These are phyloP conservation scores for Cephalotrichum gorgonifer DNA, from an alignment of 2,329 filamentous ascomycete genomes.

Conservation along the genomic window DNA sequence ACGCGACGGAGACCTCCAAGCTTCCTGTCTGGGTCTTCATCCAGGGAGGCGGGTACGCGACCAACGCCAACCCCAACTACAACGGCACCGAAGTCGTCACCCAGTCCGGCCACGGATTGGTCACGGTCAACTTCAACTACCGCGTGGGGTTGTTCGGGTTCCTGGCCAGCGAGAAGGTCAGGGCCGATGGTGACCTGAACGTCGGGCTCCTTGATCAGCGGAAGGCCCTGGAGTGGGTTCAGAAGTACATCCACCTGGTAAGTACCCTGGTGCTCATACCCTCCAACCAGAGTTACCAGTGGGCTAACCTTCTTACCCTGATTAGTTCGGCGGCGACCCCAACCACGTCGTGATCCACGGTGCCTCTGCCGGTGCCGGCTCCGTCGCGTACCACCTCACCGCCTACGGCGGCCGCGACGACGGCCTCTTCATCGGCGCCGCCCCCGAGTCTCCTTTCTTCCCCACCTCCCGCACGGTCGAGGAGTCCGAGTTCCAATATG, in stretches of 20 bases:
- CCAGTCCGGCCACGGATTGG: slow-evolving; percentile 18
- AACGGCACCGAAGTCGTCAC: slow-evolving; percentile 58
- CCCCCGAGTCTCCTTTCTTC: slow-evolving; percentile 41
- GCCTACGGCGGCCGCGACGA: slow-evolving; percentile 38
- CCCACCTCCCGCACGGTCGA: slow-evolving; percentile 32
- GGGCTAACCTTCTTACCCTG: neutral
- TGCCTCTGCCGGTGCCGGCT: slow-evolving; percentile 56
- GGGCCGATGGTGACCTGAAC: slow-evolving; percentile 49
- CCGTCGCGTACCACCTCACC: slow-evolving; percentile 53
- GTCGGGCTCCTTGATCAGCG: slow-evolving; percentile 62
- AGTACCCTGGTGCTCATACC: neutral
- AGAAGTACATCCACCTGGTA: slow-evolving; percentile 44
- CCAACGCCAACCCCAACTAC: slow-evolving; percentile 35
- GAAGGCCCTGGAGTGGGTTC: slow-evolving; percentile 60
- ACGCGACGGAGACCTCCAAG: slow-evolving; percentile 33
- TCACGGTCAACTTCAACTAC: slow-evolving; percentile 49
- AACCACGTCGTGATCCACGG: slow-evolving; percentile 59
- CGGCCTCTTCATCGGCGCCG: slow-evolving; percentile 39
- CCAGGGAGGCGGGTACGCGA: slow-evolving; percentile 52
- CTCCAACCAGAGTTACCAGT: neutral
- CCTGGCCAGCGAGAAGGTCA: slow-evolving; percentile 35
- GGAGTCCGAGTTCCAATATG: slow-evolving; percentile 41
- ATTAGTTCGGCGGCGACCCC: slow-evolving; percentile 58
- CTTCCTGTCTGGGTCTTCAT: slow-evolving; percentile 54
- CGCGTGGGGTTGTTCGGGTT: slow-evolving; percentile 68